Evolutionary conservation across 2,329 filamentous ascomycete genomes (phyloP).

Genomic region (Didymella arachidicola): DNA sequence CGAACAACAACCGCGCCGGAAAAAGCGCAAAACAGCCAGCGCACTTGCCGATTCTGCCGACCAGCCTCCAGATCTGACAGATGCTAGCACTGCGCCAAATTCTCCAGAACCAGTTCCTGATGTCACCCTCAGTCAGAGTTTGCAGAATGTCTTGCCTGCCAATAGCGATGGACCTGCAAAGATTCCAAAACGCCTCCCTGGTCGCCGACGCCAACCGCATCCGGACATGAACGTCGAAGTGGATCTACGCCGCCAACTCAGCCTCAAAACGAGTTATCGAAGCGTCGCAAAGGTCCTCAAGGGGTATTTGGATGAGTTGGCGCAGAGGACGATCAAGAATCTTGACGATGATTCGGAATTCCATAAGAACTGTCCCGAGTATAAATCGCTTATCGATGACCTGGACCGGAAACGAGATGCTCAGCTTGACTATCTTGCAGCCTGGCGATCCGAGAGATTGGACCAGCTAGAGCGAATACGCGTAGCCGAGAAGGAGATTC

Average conservation of each 20-base stretch:
- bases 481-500: conserved; percentile 46
- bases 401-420: conserved; percentile 59
- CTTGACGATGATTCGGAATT: conserved; percentile 63
- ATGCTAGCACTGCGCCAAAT: conserved; percentile 47
- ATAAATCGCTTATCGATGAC: conserved; percentile 59
- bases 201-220: conserved; percentile 58
- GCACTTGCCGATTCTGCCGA: conserved; percentile 39
- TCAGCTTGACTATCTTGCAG: conserved; percentile 50
- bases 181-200: conserved; percentile 50
- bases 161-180: conserved; percentile 50
- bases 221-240: conserved; percentile 56
- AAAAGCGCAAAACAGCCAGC: conserved; percentile 46
- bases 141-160: conserved; percentile 47
- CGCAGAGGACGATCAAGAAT: conserved; percentile 65
- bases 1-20: conserved; percentile 46
- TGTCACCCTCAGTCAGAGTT: conserved; percentile 41
- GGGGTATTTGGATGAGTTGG: conserved; percentile 70
- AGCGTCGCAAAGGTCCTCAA: conserved; percentile 69
- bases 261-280: conserved; percentile 71
- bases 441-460: conserved; percentile 48
- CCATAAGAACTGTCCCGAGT: conserved; percentile 64
- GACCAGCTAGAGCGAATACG: conserved; percentile 49
- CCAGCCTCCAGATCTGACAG: conserved; percentile 47
- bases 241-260: conserved; percentile 65
- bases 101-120: conserved; percentile 49